Evolutionary conservation across 768 basidiomycete genomes (phyloP).

Genomic region (Lentinula boryana): DNA sequence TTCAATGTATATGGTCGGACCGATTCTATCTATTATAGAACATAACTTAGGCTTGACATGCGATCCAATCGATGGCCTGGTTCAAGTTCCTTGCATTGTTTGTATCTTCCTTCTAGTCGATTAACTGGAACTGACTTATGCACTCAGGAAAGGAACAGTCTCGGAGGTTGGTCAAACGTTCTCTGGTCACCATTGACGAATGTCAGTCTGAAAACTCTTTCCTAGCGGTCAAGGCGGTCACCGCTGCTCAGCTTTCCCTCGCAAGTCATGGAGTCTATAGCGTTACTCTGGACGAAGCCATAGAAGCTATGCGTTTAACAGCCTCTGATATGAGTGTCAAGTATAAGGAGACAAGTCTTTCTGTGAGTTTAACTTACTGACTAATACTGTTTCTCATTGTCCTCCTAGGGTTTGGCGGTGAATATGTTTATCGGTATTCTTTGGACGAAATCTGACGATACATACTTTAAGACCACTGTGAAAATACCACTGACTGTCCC

Average conservation of each 20-base stretch:
- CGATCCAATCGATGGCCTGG: constrained; percentile 89
- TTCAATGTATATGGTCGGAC: not conserved
- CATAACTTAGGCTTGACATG: constrained; percentile 89
- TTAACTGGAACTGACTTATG: not conserved
- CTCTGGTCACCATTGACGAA: not conserved
- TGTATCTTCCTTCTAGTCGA: constrained; percentile 18
- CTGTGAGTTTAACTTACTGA: constrained; percentile 39
- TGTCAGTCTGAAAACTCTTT: not conserved
- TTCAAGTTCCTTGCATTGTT: constrained; percentile 95
- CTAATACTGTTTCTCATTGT: not conserved
- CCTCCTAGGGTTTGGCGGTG: not conserved
- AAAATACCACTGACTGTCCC: constrained; percentile 83
- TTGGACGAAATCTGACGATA: not conserved
- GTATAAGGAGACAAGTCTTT: constrained; percentile 94
- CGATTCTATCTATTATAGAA: constrained; percentile 36
- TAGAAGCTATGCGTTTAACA: constrained; percentile 90
- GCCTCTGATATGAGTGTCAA: constrained; percentile 94
- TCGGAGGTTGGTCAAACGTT: constrained; percentile 51
- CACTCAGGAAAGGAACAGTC: constrained; percentile 71
- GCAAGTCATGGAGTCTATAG: constrained; percentile 84
- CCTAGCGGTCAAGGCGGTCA: constrained; percentile 85
- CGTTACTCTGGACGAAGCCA: constrained; percentile 90
- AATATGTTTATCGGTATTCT: not conserved
- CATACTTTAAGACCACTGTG: constrained; percentile 30
- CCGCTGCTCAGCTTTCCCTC: constrained; percentile 92